Evolutionary conservation across 169 alveolate species (phyloP), one percentile per base, ranked within the genome.

Genomic region (Sarcocystis neurona): DNA sequence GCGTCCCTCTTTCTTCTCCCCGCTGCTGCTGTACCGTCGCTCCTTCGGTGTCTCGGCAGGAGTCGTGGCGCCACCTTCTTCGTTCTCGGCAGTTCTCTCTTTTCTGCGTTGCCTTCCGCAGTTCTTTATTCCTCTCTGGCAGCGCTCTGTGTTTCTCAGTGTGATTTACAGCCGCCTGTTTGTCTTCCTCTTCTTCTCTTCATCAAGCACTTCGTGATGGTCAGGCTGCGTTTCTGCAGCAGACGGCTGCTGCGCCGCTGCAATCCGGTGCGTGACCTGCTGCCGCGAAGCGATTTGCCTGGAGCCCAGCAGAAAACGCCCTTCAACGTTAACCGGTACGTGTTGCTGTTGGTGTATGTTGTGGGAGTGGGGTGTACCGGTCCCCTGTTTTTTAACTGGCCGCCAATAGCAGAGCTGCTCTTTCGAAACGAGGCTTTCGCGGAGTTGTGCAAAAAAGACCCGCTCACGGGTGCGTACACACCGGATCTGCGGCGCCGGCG

Each of bases 281-380:
- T 85, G 84, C 90, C 90, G n/a, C 79, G 87, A 70, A 46, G 47
- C 78, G 90, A 89, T 39, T 53, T 84, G 56, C 91, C 90, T 6
- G 90, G 88, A 12, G 90, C 92, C 10, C 46, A 39, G 20, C 90
- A 89, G 90, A 70, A 70, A 44, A 80, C 92, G 53, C 92, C 92
- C 80, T 41, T 48, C 46, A 60, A 44, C 60, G 41, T 84, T 85
- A 89, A 89, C 50, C 78, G 92, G 12, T 89, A 78, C 48, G 89
- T 37, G 41, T 68, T 89, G 53, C 79, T 89, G n/a, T 27, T 89
- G 4, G 53, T 68, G 63, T 89, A 89, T 48, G 68, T 43, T 37
- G 60, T 89, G 53, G 58, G 80, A 32, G 44, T 66, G n/a, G 46
- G 78, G 46, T 37, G 74, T 53, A 89, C 92, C 2, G 92, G 90